Percentiles rank a stretch among this genome's conserved stretches.
Conservation (phyloP, 2,329 filamentous ascomycete species). For the Hypoxylon sp. region DNA sequence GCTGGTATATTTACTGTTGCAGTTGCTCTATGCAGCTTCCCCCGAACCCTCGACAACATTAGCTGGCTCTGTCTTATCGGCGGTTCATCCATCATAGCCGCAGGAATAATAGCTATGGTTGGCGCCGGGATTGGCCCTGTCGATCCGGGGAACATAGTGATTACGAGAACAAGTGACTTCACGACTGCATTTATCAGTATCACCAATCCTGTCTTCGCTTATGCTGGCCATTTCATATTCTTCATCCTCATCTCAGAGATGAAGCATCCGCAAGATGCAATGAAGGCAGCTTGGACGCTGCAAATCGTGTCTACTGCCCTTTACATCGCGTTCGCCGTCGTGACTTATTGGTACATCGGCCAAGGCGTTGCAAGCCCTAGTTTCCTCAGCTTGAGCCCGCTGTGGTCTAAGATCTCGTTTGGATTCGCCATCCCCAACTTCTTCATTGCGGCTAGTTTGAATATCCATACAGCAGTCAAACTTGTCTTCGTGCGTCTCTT, state of each 20-base stretch:
- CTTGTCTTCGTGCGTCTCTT: slow-evolving; percentile 67
- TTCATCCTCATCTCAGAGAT: slow-evolving; percentile 69
- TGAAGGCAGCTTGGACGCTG: slow-evolving; percentile 66
- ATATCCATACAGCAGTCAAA: slow-evolving; percentile 67
- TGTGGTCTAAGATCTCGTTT: slow-evolving; percentile 66
- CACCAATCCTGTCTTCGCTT: slow-evolving; percentile 68
- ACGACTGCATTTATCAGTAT: slow-evolving; percentile 63
- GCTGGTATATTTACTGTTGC: slow-evolving; percentile 66
- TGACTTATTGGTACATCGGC: slow-evolving; percentile 67
- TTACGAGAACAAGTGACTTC: slow-evolving; percentile 58
- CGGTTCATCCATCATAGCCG: slow-evolving; percentile 64
- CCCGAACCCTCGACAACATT: slow-evolving; percentile 65
- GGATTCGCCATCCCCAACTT: slow-evolving; percentile 67
- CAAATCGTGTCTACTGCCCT: slow-evolving; percentile 65
- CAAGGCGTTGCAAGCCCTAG: slow-evolving; percentile 62
- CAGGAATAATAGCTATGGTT: slow-evolving; percentile 66
- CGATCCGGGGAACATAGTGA: slow-evolving; percentile 56
- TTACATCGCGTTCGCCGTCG: slow-evolving; percentile 66
- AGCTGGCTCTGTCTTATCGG: slow-evolving; percentile 63
- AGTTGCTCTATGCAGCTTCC: slow-evolving; percentile 63
- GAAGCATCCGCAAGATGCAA: slow-evolving; percentile 65
- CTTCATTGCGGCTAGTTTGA: slow-evolving; percentile 65
- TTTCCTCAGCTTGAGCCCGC: slow-evolving; percentile 61
- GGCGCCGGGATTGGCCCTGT: slow-evolving; percentile 63
- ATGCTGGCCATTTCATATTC: slow-evolving; percentile 69